Base-by-base conservation (phyloP, 495 filamentous ascomycete genomes). In the Talaromyces proteolyticus region DNA sequence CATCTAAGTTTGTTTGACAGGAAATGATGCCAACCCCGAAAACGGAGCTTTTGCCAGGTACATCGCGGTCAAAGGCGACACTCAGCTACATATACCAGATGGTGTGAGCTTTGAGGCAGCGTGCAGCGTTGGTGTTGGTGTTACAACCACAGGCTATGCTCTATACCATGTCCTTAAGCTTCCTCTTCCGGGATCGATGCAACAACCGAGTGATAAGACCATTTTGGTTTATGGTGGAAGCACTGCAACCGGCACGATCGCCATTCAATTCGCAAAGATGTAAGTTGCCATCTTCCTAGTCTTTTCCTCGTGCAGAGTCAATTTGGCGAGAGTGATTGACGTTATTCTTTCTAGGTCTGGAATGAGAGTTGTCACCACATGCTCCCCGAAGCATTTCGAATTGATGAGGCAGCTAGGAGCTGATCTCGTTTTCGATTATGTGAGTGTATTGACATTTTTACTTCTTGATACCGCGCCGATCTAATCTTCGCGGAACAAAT, bases 171-270 rank as follows among this genome's bases (percentile, higher is more conserved):
- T n/a, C 0, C 46, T 63, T 25, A 37, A 40, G 3, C 18, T 61
- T 3, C 51, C 54, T 7, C 21, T 37, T 1, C 18, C 18, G 4
- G 18, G 43, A 6, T 50, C 37, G 2, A 34, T 44, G 22, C n/a
- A 16, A 22, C 11, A 19, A 23, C 17, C 7, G 19, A 1, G 29
- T 6, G 26, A 38, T 12, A 16, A 23, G 17, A 37, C 41, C 16
- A 38, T 79, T 19, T 55, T 80, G 44, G 61, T 80, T 17, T 79
- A 76, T 63, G 77, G 77, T 19, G 70, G 67, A 18, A 65, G 61
- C 22, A 66, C 70, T 1, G 58, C 65, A 8, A 79, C 76, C 5
- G 77, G 74, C 4, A 72, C 70, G 26, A 60, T 78, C 29, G 75
- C 74, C 8, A 73, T 77, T 7, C 77, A 81, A 52, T 62, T 69